A percentile compares a stretch with the other conserved stretches of the same genome.
phyloP scores from a whole-genome alignment of 768 basidiomycete genomes.

The Boletus rubropictus region DNA sequence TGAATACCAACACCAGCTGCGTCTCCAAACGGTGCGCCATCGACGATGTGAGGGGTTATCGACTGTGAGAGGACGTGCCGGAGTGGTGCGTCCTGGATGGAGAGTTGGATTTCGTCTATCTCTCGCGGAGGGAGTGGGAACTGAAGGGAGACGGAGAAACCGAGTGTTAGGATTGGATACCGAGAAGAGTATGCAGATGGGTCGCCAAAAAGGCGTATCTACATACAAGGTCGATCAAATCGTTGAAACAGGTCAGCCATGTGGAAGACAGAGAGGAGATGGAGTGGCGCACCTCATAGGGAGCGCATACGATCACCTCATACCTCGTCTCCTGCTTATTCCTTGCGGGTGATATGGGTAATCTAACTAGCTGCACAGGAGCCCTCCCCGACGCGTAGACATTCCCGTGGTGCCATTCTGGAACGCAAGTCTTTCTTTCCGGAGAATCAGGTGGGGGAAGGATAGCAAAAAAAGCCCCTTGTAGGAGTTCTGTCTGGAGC shows the following conservation, averaged over 20 bases:
- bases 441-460: constrained; percentile 40
- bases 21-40: constrained; percentile 70
- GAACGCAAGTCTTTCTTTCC: constrained; percentile 20
- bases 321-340: constrained; percentile 47
- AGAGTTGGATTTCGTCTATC: neutral
- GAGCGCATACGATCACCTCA: constrained; percentile 68
- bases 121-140: constrained; percentile 5
- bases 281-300: constrained; percentile 60
- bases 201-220: constrained; percentile 85
- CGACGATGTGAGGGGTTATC: constrained; percentile 62
- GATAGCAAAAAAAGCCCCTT: constrained; percentile 74
- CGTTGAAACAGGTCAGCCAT: neutral
- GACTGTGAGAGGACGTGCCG: constrained; percentile 47
- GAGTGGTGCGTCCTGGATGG: constrained; percentile 19
- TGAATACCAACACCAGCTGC: constrained; percentile 61
- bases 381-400: constrained; percentile 66
- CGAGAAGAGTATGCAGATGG: constrained; percentile 40
- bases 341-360: constrained; percentile 40
- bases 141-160: constrained; percentile 43
- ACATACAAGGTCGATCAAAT: neutral
- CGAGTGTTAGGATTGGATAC: constrained; percentile 52
- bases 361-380: constrained; percentile 41
- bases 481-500: constrained; percentile 55
- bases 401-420: constrained; percentile 78
- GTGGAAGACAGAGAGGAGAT: neutral